Base-by-base conservation (phyloP, 75 land plant genomes). In the Adiantum capillusveneris region DNA sequence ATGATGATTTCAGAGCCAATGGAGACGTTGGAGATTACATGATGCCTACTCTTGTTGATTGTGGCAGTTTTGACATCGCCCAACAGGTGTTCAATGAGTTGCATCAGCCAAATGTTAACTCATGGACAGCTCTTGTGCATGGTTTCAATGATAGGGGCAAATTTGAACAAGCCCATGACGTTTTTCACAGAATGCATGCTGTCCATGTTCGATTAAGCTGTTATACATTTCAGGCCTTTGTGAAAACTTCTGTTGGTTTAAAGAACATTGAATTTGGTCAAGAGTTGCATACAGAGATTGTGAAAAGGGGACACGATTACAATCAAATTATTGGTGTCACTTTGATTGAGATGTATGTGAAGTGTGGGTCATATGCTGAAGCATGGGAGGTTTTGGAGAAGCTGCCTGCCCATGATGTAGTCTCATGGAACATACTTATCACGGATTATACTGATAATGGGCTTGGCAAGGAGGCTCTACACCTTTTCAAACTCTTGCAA, bases 371-470 rank as follows among this genome's bases (percentile, higher is more conserved):
- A 13, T 11, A 25, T 16, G 22, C 27, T 20, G 64, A 56, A 7
- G 66, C 63, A 1, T 62, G 11, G 25, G 29, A 14, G 31, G 24
- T 55, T 13, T 56, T 64, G 49, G 65, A 76, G 18, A 66, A 53
- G 43, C 64, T 80, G 79, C 43, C 31, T 19, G 29, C 44, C 3
- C 59, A 39, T 34, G 73, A 76, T 56, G 56, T 64, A 7, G 31
- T 71, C n/a, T 71, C 76, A 0, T 81, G 83, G 80, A 76, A 68
- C 50, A 48, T 68, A 17, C 13, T 80, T 44, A 76, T 80, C 31
- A 44, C 68, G 45, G 78, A 61, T 0, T 65, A 65, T 53, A 59
- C 58, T 42, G 60, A 70, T 6, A 69, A 74, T 68, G 62, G 67
- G 18, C 42, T 48, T 19, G 13, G 30, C 11, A 18, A 31, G 11